These are phyloP conservation scores for Sugiyamaella qingdaonensis DNA, from an alignment of 805 yeast species.

Conservation along the genomic window DNA sequence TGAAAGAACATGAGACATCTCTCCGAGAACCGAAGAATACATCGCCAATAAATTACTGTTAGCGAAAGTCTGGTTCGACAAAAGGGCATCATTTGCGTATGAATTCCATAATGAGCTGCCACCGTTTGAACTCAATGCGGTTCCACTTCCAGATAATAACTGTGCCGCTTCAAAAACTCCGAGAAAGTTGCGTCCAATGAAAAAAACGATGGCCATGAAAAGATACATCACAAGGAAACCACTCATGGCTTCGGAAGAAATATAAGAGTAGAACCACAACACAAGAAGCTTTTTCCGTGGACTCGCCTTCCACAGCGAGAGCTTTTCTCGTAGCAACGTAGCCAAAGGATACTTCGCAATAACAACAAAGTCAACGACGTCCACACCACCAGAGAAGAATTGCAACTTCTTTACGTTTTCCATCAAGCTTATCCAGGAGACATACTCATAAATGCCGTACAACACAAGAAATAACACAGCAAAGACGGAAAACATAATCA, in stretches of 20 bases:
- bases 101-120: not conserved
- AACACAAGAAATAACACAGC: constrained; percentile 12
- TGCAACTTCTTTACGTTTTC: constrained; percentile 10
- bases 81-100: not conserved
- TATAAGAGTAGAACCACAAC: not conserved
- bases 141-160: too few species aligned
- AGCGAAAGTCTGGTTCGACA: not conserved
- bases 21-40: not conserved
- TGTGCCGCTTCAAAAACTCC: too few species aligned
- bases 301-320: not conserved
- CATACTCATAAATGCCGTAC: constrained; percentile 10
- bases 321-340: not conserved
- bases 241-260: not conserved
- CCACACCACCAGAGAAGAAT: constrained; percentile 9
- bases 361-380: constrained; percentile 14
- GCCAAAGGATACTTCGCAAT: constrained; percentile 10
- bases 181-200: too few species aligned
- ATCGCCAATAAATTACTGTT: not conserved
- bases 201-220: too few species aligned
- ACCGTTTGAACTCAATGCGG: not conserved
- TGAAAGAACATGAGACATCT: too few species aligned
- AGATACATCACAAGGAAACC: not conserved
- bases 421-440: constrained; percentile 11
- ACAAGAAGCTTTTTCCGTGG: not conserved
- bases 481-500: constrained; percentile 8